Base-by-base conservation (phyloP, 1,284 basidiomycete genomes). In the Sparassis latifolia region DNA sequence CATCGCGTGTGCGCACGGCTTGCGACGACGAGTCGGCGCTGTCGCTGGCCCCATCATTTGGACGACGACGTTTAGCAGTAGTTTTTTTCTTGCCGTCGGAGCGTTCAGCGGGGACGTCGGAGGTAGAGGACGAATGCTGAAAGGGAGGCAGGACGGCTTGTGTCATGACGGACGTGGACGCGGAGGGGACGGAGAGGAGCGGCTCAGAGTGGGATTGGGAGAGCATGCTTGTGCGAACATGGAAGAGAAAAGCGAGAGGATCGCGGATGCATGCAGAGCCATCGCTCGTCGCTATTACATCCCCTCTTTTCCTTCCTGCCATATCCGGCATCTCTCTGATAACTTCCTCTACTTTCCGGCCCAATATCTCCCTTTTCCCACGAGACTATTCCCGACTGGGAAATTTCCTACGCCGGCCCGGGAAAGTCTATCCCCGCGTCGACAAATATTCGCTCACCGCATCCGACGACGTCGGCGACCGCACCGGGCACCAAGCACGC, bases 31-130 rank as follows among this genome's bases (percentile, higher is more conserved):
- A 47, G 66, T 72, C 48, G 64, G 68, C 39, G 69, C 67, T 51
- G 71, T 79, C 80, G 52, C 67, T 66, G 48, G 70, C 69, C 42
- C 69, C 71, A 55, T 84, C 82, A 50, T 80, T 79, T 54, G 68
- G 68, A 52, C 76, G 74, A 53, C 73, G 71, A 30, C 76, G 70
- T 56, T 77, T 78, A 3, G 58, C 49, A 20, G 59, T 33, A 12
- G 57, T 50, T 54, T 65, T 64, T 58, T 61, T 65, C 52, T 58
- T 51, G 12, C 54, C 51, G 28, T 53, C 54, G 40, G 28, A 12
- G 47, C 42, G 48, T 54, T 58, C 51, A 51, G 59, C 55, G 40
- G 59, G 58, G 44, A 45, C 57, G 52, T 52, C 56, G 29, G 62
- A 57, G 52, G 58, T 54, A 43, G 56, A 62, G 52, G 55, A 57